Base-by-base conservation (phyloP, 2,329 filamentous ascomycete species). In the Alternaria solani region DNA sequence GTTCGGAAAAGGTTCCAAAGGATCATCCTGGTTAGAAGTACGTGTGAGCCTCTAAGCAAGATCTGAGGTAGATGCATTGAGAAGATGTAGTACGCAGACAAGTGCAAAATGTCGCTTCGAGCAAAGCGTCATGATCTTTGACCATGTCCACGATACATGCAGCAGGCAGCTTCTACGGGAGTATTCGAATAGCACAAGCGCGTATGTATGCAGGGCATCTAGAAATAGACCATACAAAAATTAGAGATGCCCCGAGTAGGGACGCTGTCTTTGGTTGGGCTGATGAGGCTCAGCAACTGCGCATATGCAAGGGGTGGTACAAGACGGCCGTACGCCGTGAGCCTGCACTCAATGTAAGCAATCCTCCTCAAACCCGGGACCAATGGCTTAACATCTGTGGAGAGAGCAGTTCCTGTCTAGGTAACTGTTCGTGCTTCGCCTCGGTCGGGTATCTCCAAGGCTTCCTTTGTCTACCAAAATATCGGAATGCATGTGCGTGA, bases 401-500 rank as follows among this genome's bases (percentile, higher is more conserved):
- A 39, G 16, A 47, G 32, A 26, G 18, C 39, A 12, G 39, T 46
- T 34, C 36, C 38, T 44, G 43, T 44, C 14, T 52, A 25, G 28
- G 41, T 20, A 39, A 39, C 16, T 48, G 44, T 49, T 36, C 23
- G 25, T 30, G 32, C 59, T 58, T 46, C 51, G 59, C 55, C 55
- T 39, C 49, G 16, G 23, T 23, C 36, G 18, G 4, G 2, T 51
- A 30, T 28, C 11, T 25, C 57, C 28, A 30, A 30, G 28, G 28
- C 28, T 30, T 30, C 53, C 55, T 61, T 61, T 61, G 59, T 61
- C 36, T 46, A 12, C 55, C 39, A 49, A 49, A 53, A 42, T 43
- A 44, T 44, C 18, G 41, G 26, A 26, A 47, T 46, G 41, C 32
- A 42, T 18, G 30, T 43, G 42, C 54, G 46, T 39, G 28, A 5